These are phyloP conservation scores for Orbilia ellipsospora DNA, from an alignment of 2,329 filamentous ascomycete genomes.

Conservation along the genomic window DNA sequence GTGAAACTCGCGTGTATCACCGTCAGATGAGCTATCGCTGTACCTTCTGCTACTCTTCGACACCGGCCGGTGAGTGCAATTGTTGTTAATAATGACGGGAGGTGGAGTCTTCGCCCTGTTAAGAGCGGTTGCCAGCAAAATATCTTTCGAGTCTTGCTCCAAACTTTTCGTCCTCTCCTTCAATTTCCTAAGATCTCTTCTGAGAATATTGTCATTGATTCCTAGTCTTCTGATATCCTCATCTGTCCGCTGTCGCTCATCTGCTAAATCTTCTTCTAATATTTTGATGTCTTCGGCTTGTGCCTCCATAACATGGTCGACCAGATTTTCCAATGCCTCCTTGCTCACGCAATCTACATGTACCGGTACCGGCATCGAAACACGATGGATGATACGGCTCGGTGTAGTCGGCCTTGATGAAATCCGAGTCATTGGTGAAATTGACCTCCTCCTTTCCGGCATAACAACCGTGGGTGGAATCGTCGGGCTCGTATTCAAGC, in stretches of 20 bases:
- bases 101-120: slow-evolving; percentile 3
- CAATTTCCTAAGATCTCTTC: slow-evolving; percentile 9
- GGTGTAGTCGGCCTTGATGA: slow-evolving; percentile 1
- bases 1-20: neutral
- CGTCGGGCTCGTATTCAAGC: slow-evolving; percentile 16
- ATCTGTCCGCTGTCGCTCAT: neutral
- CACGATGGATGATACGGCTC: neutral
- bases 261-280: slow-evolving; percentile 3
- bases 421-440: neutral
- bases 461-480: neutral
- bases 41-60: slow-evolving; percentile 5
- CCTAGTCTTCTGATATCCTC: neutral
- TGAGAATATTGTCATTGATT: slow-evolving; percentile 16
- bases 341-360: slow-evolving; percentile 22
- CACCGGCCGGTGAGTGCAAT: slow-evolving; percentile 14
- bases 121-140: slow-evolving; percentile 12
- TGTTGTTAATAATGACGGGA: slow-evolving; percentile 33
- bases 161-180: slow-evolving; percentile 25
- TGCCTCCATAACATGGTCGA: slow-evolving; percentile 1
- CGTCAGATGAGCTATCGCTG: neutral
- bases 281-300: slow-evolving; percentile 15
- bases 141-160: slow-evolving; percentile 32
- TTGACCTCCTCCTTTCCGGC: too few species aligned
- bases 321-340: slow-evolving; percentile 9
- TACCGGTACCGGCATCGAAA: neutral